Conservation (phyloP, 2,329 filamentous ascomycete species). For the Pyrenophora graminea region DNA sequence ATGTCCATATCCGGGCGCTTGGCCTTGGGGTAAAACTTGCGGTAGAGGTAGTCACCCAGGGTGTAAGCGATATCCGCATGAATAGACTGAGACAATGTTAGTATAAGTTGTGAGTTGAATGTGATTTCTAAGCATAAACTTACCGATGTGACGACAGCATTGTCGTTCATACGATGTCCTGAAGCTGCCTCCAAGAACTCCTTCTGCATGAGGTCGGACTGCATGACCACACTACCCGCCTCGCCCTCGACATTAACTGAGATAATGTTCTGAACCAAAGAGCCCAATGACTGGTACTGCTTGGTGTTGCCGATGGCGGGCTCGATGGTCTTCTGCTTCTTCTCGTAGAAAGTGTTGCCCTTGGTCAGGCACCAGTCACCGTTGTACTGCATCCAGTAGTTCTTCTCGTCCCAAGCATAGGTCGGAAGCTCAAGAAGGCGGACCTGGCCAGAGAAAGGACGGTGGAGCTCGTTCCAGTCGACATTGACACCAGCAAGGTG, state of each 20-base stretch:
- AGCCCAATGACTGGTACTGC: conserved; percentile 2
- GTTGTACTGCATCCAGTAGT: conserved; percentile 47
- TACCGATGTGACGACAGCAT: conserved; percentile 16
- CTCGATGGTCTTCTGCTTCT: neutral
- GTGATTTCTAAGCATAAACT: conserved; percentile 42
- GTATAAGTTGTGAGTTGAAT: conserved; percentile 16
- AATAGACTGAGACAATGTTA: conserved; percentile 14
- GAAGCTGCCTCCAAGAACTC: conserved; percentile 20
- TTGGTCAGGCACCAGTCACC: conserved; percentile 37
- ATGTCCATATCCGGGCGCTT: conserved; percentile 36
- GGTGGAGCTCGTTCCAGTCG: conserved; percentile 66
- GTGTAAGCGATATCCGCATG: conserved; percentile 43
- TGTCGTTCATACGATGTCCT: conserved; percentile 47
- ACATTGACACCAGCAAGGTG: conserved; percentile 60
- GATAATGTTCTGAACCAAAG: conserved; percentile 3
- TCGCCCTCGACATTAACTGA: neutral
- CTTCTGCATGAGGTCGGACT: conserved; percentile 12
- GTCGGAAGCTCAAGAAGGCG: conserved; percentile 58
- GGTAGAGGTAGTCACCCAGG: conserved; percentile 26
- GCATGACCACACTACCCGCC: conserved; percentile 10
- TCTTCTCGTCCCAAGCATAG: conserved; percentile 42
- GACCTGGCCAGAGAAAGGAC: conserved; percentile 53
- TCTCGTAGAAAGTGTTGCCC: conserved; percentile 19
- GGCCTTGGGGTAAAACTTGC: conserved; percentile 7
- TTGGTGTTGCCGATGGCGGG: neutral